Percentiles rank a stretch among this genome's conserved stretches.
phyloP scores from a whole-genome alignment of 1,284 basidiomycete species.

The Moesziomyces globuligerus region DNA sequence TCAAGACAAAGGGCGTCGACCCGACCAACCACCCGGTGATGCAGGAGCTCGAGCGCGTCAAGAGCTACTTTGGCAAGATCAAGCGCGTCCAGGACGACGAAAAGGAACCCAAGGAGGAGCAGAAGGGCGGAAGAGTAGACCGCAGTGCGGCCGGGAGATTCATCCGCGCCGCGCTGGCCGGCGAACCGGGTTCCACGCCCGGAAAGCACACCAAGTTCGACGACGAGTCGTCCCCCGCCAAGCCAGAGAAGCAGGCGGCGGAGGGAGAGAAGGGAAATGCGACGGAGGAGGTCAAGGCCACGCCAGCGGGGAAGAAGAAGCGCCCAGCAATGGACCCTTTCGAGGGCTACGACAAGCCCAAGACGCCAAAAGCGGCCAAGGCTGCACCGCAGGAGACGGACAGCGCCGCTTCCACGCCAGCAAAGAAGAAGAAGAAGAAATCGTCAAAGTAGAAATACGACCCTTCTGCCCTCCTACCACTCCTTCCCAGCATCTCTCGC shows the following conservation, averaged over 20 bases:
- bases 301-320: conserved; percentile 32
- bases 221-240: conserved; percentile 8
- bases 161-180: conserved; percentile 40
- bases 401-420: conserved; percentile 12
- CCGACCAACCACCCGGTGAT: conserved; percentile 48
- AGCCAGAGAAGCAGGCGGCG: conserved; percentile 1
- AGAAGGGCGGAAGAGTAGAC: conserved; percentile 25
- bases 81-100: conserved; percentile 40
- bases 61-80: conserved; percentile 58
- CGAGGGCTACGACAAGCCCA: conserved; percentile 46
- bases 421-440: conserved; percentile 40
- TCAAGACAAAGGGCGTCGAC: conserved; percentile 57
- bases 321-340: conserved; percentile 46
- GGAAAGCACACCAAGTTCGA: conserved; percentile 47
- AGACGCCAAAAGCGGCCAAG: conserved; percentile 28
- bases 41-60: conserved; percentile 53
- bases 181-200: conserved; percentile 5
- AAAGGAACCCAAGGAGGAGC: conserved; percentile 12
- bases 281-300: conserved; percentile 2
- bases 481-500: neutral
- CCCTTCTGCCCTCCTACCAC: neutral
- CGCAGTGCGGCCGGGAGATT: conserved; percentile 47
- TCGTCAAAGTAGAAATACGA: conserved; percentile 19
- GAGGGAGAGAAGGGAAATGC: conserved; percentile 8
- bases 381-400: conserved; percentile 11